Base-by-base conservation (phyloP, 805 yeast genomes). In the Ogataea allantospora region DNA sequence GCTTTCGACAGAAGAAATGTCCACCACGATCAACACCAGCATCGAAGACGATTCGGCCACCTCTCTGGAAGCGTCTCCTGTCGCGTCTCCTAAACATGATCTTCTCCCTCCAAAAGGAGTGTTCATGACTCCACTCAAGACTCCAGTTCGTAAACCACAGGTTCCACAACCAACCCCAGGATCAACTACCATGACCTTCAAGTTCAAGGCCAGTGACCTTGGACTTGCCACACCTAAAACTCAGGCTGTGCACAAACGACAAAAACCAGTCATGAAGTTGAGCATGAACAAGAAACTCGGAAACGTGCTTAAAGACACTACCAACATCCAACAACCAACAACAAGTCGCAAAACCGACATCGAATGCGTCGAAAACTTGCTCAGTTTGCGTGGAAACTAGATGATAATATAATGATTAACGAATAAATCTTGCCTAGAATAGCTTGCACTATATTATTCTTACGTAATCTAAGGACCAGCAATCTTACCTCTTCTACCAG, bases 401-500 rank as follows among this genome's bases (percentile, higher is more conserved):
- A 32, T 22, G 28, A 12, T 27, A 27, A 16, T n/a, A 16, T 16
- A 16, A 17, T 28, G 21, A 17, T 15, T 24, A n/a, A 31, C 10
- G 19, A 22, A 22, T 23, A 22, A 15, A 7, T 9, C 8, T 10
- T 12, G 12, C 7, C 12, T 7, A 12, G 14, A 21, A 19, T 19
- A 17, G 15, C 23, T n/a, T 20, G 18, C 14, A 29, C 24, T 11
- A 21, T 21, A 21, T 15, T 27, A n/a, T 27, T n/a, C 12, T 27
- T 19, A 19, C 18, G 15, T 19, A 9, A 11, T 22, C 57, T 55
- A 58, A 46, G 63, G 58, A 44, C 54, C 52, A 43, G 70, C 65
- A 59, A 70, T 70, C 76, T 71, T 75, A 64, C 82, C 82, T 66
- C 95, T 89, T 80, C 99, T 88, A 73, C 97, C 95, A 65, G 99